A percentile compares a stretch with the other conserved stretches of the same genome.
These are phyloP conservation scores for Alternaria triticimaculans DNA, from an alignment of 2,329 filamentous ascomycete genomes.

Conservation along the genomic window DNA sequence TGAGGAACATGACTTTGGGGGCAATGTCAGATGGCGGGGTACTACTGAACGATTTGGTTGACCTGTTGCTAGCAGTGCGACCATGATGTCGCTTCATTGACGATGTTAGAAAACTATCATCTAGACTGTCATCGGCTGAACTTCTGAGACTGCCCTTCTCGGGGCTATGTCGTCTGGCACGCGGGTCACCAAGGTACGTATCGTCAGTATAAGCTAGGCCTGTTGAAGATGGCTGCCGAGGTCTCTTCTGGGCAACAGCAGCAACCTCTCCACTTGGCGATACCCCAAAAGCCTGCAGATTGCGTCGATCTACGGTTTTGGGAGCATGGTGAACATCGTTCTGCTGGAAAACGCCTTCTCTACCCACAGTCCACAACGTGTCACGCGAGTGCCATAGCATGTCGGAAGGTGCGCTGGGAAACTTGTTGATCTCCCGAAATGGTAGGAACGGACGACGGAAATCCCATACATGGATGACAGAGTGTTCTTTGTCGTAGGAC, in stretches of 20 bases:
- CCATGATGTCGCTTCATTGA: constrained; percentile 56
- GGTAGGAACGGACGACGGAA: constrained; percentile 67
- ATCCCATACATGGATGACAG: constrained; percentile 69
- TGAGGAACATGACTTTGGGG: constrained; percentile 58
- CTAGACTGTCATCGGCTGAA: constrained; percentile 63
- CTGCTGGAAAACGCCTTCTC: constrained; percentile 67
- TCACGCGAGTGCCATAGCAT: constrained; percentile 70
- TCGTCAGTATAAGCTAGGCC: constrained; percentile 50
- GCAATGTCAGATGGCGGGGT: constrained; percentile 60
- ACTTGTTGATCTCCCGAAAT: constrained; percentile 65
- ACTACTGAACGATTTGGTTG: constrained; percentile 60
- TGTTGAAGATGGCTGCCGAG: constrained; percentile 50
- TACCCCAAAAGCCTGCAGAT: constrained; percentile 63
- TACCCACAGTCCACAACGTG: constrained; percentile 68
- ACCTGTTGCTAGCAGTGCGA: constrained; percentile 55
- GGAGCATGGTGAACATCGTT: constrained; percentile 66
- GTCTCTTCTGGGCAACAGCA: constrained; percentile 61
- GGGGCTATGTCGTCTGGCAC: constrained; percentile 53
- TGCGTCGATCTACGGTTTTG: constrained; percentile 64
- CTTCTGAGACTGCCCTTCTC: constrained; percentile 58
- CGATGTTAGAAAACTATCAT: constrained; percentile 62
- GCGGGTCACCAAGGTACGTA: constrained; percentile 48
- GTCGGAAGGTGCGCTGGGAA: constrained; percentile 63
- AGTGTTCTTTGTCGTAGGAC: constrained; percentile 67
- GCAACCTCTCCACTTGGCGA: constrained; percentile 64